Conservation (phyloP, 2,329 filamentous ascomycete genomes). For the Chaetomiaceae sp. region DNA sequence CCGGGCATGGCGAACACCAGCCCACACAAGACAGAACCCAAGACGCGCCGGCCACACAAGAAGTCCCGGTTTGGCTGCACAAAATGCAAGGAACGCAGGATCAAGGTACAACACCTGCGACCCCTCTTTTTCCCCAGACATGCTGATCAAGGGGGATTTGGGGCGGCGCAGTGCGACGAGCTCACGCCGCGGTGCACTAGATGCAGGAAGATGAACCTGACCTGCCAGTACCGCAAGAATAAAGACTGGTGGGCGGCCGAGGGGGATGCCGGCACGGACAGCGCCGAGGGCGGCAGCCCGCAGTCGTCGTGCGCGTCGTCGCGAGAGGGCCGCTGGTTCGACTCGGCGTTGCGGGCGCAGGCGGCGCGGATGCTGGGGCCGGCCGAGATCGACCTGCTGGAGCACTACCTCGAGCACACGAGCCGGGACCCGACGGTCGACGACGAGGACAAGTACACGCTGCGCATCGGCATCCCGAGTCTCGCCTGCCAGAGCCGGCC, state of each 20-base stretch:
- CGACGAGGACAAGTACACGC: slow-evolving; percentile 33
- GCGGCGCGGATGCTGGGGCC: slow-evolving; percentile 20
- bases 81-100: slow-evolving; percentile 31
- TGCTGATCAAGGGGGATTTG: too few relatives aligned
- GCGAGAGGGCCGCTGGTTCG: too few relatives aligned
- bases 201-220: slow-evolving; percentile 28
- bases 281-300: too few relatives aligned
- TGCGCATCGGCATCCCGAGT: slow-evolving; percentile 38
- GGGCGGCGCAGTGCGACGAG: slow-evolving; percentile 36
- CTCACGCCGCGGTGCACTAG: slow-evolving; percentile 29
- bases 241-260: slow-evolving; percentile 3
- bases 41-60: slow-evolving; percentile 24
- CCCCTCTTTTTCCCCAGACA: too few relatives aligned
- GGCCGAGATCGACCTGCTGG: slow-evolving; percentile 33
- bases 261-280: slow-evolving; percentile 7
- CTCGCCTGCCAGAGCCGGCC: slow-evolving; percentile 34
- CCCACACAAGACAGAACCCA: slow-evolving; percentile 8
- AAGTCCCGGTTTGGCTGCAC: slow-evolving; percentile 32
- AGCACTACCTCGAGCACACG: slow-evolving; percentile 38
- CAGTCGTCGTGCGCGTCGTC: too few relatives aligned
- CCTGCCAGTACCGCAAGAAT: slow-evolving; percentile 27
- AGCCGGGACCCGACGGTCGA: slow-evolving; percentile 33
- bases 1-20: neutral
- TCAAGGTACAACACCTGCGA: slow-evolving; percentile 31
- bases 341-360: neutral